These are phyloP conservation scores for Macrotyloma uniflorum DNA, from an alignment of 306 rosid species.

Conservation along the genomic window DNA sequence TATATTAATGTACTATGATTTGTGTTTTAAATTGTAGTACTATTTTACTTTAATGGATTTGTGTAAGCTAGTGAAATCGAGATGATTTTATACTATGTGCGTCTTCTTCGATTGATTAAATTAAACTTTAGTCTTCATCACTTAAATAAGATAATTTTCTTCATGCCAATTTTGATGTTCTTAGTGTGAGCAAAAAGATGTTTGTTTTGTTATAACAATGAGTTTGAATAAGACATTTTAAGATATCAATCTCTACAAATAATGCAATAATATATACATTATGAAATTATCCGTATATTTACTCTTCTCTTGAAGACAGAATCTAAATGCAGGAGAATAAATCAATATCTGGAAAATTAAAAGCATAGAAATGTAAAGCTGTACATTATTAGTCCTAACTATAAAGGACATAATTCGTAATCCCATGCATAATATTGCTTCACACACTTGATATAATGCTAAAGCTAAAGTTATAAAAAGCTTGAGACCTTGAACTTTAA, in stretches of 20 bases:
- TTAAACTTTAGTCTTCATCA: background rate
- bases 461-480: background rate
- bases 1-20: background rate
- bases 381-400: background rate
- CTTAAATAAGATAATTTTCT: background rate
- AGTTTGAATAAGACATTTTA: background rate
- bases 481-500: too few species aligned
- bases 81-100: background rate
- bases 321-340: slow-evolving; percentile 1
- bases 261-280: background rate
- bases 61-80: background rate
- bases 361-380: background rate
- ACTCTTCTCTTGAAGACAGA: background rate
- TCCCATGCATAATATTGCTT: background rate
- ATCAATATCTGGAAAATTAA: background rate
- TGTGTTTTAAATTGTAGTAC: background rate
- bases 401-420: background rate
- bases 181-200: background rate
- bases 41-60: background rate
- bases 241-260: background rate
- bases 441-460: too few species aligned
- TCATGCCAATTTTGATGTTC: background rate
- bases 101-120: background rate
- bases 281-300: background rate
- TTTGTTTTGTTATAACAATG: background rate